These are phyloP conservation scores for Aspergillus oerlinghausenensis DNA, from an alignment of 2,329 filamentous ascomycete genomes.

Conservation along the genomic window DNA sequence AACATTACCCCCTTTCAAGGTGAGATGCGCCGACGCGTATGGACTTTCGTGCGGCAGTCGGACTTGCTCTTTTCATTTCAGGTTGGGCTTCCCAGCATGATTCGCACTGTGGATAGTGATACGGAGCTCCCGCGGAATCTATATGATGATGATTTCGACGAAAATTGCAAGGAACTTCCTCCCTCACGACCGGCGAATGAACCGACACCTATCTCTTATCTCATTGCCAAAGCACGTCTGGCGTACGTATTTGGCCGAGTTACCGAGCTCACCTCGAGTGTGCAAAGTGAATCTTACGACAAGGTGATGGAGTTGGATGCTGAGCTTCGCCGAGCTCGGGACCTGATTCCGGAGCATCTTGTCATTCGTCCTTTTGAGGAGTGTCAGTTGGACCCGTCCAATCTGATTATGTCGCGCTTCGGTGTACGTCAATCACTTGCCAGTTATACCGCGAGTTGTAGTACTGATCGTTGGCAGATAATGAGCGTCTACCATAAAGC, in stretches of 20 bases:
- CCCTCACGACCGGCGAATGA: constrained; percentile 54
- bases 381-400: constrained; percentile 63
- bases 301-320: constrained; percentile 58
- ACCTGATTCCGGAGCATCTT: constrained; percentile 74
- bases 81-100: constrained; percentile 63
- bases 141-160: constrained; percentile 61
- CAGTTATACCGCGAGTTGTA: background rate
- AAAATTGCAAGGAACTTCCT: constrained; percentile 53
- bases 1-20: constrained; percentile 58
- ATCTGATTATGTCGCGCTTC: constrained; percentile 73
- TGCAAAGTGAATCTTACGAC: constrained; percentile 51
- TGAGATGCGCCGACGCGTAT: constrained; percentile 52
- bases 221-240: constrained; percentile 44
- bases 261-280: constrained; percentile 39
- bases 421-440: constrained; percentile 41
- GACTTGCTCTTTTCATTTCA: constrained; percentile 64
- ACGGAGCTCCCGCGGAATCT: constrained; percentile 59
- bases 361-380: constrained; percentile 71
- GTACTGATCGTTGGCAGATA: constrained; percentile 38
- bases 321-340: constrained; percentile 52
- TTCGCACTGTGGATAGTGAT: constrained; percentile 60
- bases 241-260: constrained; percentile 42
- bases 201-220: constrained; percentile 52
- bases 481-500: constrained; percentile 86
- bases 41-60: constrained; percentile 51